Base-by-base conservation (phyloP, 139 green algal genomes). In the Picochlorum sp. region DNA sequence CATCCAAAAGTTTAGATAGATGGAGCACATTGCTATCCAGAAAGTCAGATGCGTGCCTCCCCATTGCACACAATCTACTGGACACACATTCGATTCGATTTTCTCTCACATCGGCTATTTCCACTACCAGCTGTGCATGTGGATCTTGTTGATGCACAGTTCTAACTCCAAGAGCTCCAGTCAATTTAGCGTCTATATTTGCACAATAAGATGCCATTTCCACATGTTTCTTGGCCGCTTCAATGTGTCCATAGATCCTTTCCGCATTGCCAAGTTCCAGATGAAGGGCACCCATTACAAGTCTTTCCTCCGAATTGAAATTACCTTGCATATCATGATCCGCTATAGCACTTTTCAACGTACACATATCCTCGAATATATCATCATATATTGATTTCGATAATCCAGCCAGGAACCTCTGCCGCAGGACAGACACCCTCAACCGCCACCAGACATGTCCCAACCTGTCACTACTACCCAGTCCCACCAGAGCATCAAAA, bases 141-240 rank as follows among this genome's bases (percentile, higher is more conserved):
- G 84, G 55, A 44, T 95, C 85, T 30, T 73, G 9, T 68, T 96
- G 89, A 70, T 96, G 87, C 29, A 75, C 78, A 7, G 89, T 96
- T 37, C 89, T 76, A 39, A 73, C 68, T 20, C 89, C 89, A 67
- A 96, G 67, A 14, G 75, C 83, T 8, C 88, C 87, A 63, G 67
- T 68, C 10, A 88, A 55, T 40, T 71, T 30, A 24, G 80, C 62
- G 35, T 68, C 13, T 26, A 90, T 33, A 22, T n/a, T n/a, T 26
- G 22, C 18, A 26, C 18, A 16, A 47, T 16, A 16, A 47, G 39
- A 47, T 26, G 39, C 39, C 22, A 26, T 47, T 16, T 47, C 39
- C 20, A 47, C 22, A n/a, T 47, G 29, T 56, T 54, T 30, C 56
- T 20, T 10, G 4, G 12, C 41, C n/a, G 9, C 9, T 28, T 18